A percentile compares a stretch with the other conserved stretches of the same genome.
phyloP scores from a whole-genome alignment of 345 rosid genomes.

The Salix arbutifolia region DNA sequence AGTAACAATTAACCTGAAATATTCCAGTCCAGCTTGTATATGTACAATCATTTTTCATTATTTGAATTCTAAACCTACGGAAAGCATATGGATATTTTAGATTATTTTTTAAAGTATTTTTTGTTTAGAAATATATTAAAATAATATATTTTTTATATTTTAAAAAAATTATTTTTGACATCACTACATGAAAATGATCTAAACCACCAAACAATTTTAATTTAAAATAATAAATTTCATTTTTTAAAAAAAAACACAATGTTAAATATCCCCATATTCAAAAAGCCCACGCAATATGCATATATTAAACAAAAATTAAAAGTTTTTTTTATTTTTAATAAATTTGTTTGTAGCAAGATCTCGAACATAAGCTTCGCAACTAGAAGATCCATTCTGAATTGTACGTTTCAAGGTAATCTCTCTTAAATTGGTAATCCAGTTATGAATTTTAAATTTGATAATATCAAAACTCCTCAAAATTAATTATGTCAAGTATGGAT shows the following conservation, averaged over 20 bases:
- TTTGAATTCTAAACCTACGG: background rate
- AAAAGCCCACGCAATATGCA: background rate
- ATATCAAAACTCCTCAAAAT: background rate
- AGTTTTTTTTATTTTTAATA: fast-evolving
- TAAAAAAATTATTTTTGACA: too few relatives aligned
- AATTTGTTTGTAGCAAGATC: background rate
- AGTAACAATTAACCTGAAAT: background rate
- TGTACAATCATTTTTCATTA: background rate
- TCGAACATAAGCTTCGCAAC: background rate
- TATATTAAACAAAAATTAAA: background rate
- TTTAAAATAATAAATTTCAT: too few relatives aligned
- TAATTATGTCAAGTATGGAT: background rate
- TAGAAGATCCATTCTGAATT: background rate
- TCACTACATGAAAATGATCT: too few relatives aligned
- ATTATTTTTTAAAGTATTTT: too few relatives aligned
- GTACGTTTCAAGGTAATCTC: background rate
- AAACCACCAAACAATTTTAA: too few relatives aligned
- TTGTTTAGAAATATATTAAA: too few relatives aligned
- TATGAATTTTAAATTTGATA: background rate
- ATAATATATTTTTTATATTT: too few relatives aligned
- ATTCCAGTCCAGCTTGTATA: background rate
- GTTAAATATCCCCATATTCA: background rate
- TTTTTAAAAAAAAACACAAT: too few relatives aligned
- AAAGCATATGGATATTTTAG: background rate
- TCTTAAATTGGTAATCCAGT: background rate